Percentiles rank a stretch among this genome's conserved stretches.
Conservation (phyloP, 179 eudicot species). For the Heliamphora pulchella region DNA sequence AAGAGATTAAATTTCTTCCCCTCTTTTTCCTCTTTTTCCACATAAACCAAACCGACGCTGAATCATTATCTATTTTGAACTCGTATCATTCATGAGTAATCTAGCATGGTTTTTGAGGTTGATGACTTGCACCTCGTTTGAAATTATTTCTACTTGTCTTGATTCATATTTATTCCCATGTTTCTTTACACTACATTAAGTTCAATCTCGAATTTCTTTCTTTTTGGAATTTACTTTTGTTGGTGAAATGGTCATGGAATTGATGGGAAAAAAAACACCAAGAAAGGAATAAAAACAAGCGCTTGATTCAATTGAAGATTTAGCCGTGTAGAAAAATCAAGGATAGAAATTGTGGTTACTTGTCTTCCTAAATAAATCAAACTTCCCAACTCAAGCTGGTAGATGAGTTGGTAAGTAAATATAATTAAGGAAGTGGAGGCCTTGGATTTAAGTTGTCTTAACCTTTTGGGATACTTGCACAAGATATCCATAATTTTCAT, state of each 20-base stretch:
- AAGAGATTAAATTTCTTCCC: neutral
- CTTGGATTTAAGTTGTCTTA: no score
- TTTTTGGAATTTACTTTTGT: neutral
- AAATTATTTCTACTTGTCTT: neutral
- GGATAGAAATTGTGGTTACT: no score
- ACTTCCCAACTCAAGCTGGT: no score
- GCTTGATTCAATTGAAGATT: neutral
- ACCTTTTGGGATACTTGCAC: no score
- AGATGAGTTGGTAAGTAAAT: no score
- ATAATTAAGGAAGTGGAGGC: no score
- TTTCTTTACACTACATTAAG: neutral
- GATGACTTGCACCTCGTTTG: neutral
- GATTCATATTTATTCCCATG: neutral
- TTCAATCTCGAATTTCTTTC: neutral
- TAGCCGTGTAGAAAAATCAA: neutral
- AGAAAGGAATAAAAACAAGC: neutral
- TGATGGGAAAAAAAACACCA: neutral
- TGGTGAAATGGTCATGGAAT: neutral
- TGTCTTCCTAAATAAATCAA: no score
- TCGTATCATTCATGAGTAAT: neutral
- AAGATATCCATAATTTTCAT: no score
- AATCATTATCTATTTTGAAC: no score
- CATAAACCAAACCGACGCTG: no score
- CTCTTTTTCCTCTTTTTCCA: neutral
- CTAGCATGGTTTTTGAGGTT: neutral